phyloP scores from a whole-genome alignment of 1,284 basidiomycete species.

The Fomitopsis schrenkii region DNA sequence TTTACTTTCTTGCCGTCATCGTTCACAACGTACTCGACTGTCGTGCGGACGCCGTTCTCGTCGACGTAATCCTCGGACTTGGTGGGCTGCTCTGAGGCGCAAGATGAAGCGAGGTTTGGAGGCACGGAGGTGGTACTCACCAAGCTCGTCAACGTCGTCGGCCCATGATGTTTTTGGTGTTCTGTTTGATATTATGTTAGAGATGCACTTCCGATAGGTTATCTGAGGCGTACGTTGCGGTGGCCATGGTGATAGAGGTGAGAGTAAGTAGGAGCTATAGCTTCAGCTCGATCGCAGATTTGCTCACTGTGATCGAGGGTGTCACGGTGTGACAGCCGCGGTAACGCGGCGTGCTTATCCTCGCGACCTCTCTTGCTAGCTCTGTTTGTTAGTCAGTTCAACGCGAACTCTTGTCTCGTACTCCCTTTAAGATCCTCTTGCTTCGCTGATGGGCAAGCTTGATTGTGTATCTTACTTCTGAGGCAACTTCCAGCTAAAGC shows the following conservation, averaged over 20 bases:
- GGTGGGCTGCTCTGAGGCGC: constrained; percentile 31
- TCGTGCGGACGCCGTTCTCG: constrained; percentile 86
- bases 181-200: constrained; percentile 8
- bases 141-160: constrained; percentile 77
- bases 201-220: neutral
- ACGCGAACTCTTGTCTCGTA: too few species aligned
- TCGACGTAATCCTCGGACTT: constrained; percentile 69
- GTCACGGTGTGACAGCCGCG: neutral
- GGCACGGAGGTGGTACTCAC: constrained; percentile 27
- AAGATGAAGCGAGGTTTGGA: neutral
- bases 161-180: constrained; percentile 73
- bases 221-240: neutral
- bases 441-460: too few species aligned
- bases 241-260: constrained; percentile 3
- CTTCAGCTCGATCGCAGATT: neutral
- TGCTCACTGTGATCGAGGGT: neutral
- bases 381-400: neutral
- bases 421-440: too few species aligned
- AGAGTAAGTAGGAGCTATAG: neutral
- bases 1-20: constrained; percentile 97
- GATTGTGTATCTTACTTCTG: too few species aligned
- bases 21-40: constrained; percentile 81
- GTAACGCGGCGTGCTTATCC: too few species aligned
- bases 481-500: too few species aligned
- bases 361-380: neutral